These are phyloP conservation scores for Candida michaelii DNA, from an alignment of 805 yeast genomes.

Conservation along the genomic window DNA sequence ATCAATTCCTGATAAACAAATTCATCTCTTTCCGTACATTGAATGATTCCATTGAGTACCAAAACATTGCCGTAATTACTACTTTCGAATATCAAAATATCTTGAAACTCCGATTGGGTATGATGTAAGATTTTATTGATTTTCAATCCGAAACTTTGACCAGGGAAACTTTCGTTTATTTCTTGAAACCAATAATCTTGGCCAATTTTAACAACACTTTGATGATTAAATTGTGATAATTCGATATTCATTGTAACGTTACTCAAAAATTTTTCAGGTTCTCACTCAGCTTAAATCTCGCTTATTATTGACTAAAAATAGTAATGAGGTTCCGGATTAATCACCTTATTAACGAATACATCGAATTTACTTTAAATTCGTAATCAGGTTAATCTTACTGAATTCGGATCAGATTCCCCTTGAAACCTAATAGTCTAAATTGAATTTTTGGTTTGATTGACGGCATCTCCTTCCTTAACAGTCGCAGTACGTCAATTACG, in stretches of 20 bases:
- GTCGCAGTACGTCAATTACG: slow-evolving; percentile 5
- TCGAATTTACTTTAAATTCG: no score
- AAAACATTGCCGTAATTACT: slow-evolving; percentile 81
- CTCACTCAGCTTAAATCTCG: neutral
- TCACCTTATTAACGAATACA: no score
- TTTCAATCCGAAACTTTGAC: slow-evolving; percentile 74
- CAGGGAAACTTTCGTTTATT: slow-evolving; percentile 72
- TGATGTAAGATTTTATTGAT: slow-evolving; percentile 67
- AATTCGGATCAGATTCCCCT: no score
- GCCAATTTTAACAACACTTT: slow-evolving; percentile 24
- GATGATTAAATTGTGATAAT: slow-evolving; percentile 26
- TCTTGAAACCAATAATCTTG: slow-evolving; percentile 73
- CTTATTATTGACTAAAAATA: no score
- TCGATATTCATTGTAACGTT: slow-evolving; percentile 9
- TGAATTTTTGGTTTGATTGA: no score
- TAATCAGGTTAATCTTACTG: no score
- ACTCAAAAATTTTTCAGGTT: neutral
- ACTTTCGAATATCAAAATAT: slow-evolving; percentile 75
- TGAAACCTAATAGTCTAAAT: no score
- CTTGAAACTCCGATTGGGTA: slow-evolving; percentile 72
- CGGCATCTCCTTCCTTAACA: neutral
- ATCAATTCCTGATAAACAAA: slow-evolving; percentile 94
- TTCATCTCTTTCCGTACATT: slow-evolving; percentile 90
- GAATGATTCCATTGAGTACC: slow-evolving; percentile 86
- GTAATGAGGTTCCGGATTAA: no score